Conservation (phyloP, 495 filamentous ascomycete species). For the Collariella sp. region DNA sequence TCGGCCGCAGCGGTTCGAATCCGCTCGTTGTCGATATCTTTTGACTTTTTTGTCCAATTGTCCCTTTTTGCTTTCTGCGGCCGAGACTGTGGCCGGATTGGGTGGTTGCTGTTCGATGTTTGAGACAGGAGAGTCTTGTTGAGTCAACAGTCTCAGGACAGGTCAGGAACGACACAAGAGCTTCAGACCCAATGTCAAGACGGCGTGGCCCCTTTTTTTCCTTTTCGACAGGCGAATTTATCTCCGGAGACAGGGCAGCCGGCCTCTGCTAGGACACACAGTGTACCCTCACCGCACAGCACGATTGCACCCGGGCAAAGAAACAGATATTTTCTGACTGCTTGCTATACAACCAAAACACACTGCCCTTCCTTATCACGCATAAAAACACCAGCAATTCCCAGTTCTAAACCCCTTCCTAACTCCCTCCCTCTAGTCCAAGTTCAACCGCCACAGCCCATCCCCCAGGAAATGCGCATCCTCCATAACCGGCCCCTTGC, state of each 20-base stretch:
- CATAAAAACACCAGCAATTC: no score
- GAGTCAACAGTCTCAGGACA: no score
- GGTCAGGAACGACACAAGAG: no score
- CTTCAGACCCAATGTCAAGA: no score
- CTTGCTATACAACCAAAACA: not conserved
- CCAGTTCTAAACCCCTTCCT: not conserved
- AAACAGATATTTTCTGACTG: not conserved
- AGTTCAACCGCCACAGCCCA: constrained; percentile 75
- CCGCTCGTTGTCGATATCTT: constrained; percentile 29
- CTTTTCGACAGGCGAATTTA: no score
- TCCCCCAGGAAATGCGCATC: constrained; percentile 89
- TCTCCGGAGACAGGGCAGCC: no score
- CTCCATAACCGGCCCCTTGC: constrained; percentile 88
- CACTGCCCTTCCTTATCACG: not conserved
- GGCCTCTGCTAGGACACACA: no score
- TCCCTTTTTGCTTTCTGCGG: no score
- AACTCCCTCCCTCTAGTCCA: constrained; percentile 45
- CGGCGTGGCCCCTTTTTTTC: no score
- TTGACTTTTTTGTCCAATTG: not conserved
- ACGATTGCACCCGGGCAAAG: not conserved
- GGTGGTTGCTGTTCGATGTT: no score
- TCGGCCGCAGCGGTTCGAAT: constrained; percentile 45
- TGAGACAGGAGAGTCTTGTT: no score
- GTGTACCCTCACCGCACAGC: no score
- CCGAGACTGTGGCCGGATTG: not conserved